Percentiles rank a stretch among this genome's conserved stretches.
phyloP scores from a whole-genome alignment of 176 grass and related monocot species.

The Avena eriantha region DNA sequence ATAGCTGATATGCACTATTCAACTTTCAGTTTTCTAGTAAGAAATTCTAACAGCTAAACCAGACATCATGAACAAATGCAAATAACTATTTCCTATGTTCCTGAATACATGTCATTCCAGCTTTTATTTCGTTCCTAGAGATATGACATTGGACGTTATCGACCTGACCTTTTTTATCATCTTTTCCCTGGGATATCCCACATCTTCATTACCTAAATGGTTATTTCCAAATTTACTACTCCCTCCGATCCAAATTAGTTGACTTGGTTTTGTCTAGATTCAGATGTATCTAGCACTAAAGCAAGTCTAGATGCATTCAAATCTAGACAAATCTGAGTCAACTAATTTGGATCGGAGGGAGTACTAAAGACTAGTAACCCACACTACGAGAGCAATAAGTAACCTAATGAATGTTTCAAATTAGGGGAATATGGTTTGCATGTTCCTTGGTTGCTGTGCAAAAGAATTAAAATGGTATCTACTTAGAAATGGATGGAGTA shows the following conservation, averaged over 20 bases:
- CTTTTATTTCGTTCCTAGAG: neutral
- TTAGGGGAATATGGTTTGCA: neutral
- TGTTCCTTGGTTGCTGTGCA: slow-evolving; percentile 2
- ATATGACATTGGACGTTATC: neutral
- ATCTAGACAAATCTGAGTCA: too few relatives aligned
- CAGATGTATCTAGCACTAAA: too few relatives aligned
- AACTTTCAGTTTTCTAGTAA: slow-evolving; percentile 39
- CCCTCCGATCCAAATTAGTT: too few relatives aligned
- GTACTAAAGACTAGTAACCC: neutral
- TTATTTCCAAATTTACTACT: neutral
- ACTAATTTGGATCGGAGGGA: too few relatives aligned
- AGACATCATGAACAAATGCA: slow-evolving; percentile 36
- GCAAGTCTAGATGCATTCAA: too few relatives aligned
- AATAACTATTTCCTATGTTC: neutral
- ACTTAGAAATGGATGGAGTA: neutral
- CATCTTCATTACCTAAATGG: slow-evolving; percentile 4
- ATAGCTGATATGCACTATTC: slow-evolving; percentile 37
- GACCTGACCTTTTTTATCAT: neutral
- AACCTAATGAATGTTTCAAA: neutral
- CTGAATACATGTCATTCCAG: neutral
- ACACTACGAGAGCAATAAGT: neutral
- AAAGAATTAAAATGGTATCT: neutral
- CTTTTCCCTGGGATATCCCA: neutral
- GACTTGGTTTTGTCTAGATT: too few relatives aligned
- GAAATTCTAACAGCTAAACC: slow-evolving; percentile 23